These are phyloP conservation scores for Kodamaea leandrae DNA, from an alignment of 805 yeast genomes.

Conservation along the genomic window DNA sequence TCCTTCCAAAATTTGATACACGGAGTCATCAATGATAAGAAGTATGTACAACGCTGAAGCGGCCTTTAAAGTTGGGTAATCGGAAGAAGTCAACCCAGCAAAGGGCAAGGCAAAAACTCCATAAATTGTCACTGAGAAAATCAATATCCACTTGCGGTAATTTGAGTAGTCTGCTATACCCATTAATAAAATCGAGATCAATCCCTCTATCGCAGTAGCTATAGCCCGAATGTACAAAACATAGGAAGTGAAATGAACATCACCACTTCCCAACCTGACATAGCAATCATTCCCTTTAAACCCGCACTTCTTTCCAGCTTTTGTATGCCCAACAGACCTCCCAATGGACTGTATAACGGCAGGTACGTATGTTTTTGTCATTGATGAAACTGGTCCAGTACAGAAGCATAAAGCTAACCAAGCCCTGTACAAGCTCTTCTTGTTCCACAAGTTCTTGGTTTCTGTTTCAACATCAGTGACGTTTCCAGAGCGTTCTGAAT, in stretches of 20 bases:
- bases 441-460: conserved; percentile 15
- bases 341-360: conserved; percentile 40
- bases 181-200: conserved; percentile 34
- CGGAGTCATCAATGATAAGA: conserved; percentile 25
- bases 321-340: conserved; percentile 25
- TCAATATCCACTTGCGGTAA: conserved; percentile 32
- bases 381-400: conserved; percentile 43
- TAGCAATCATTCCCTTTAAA: conserved; percentile 37
- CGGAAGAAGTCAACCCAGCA: conserved; percentile 24
- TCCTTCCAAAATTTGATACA: conserved; percentile 38
- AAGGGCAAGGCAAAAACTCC: conserved; percentile 38
- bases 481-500: no score
- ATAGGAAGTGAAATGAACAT: conserved; percentile 34
- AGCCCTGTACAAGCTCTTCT: conserved; percentile 21
- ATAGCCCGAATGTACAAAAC: conserved; percentile 38
- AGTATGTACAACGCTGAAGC: conserved; percentile 32
- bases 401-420: conserved; percentile 41
- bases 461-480: background rate
- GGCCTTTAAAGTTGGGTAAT: conserved; percentile 20
- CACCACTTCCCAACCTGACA: conserved; percentile 32
- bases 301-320: conserved; percentile 23
- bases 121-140: conserved; percentile 28
- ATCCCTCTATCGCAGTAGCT: conserved; percentile 38
- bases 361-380: conserved; percentile 41
- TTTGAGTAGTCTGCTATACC: conserved; percentile 41